Conservation (phyloP, 768 basidiomycete genomes). For the Albatrellus ellisii region DNA sequence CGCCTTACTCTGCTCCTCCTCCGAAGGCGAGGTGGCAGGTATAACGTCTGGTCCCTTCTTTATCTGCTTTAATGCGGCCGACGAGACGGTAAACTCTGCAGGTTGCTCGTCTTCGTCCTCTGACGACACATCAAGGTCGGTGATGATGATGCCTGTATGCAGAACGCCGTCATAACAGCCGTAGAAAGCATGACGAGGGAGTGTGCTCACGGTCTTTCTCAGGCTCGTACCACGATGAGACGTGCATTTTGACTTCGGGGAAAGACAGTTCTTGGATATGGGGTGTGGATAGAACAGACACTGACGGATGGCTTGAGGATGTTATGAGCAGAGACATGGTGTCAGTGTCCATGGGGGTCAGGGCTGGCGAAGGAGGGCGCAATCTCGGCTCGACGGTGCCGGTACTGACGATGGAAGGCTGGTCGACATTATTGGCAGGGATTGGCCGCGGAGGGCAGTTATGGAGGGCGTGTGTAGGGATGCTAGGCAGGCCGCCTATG, state of each 20-base stretch:
- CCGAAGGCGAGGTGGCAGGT: neutral
- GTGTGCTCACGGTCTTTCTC: conserved; percentile 11
- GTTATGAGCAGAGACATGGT: neutral
- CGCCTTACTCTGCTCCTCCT: neutral
- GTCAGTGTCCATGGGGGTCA: neutral
- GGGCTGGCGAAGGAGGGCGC: neutral
- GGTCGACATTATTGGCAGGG: neutral
- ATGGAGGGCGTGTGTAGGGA: neutral
- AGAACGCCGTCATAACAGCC: neutral
- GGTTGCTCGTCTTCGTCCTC: conserved; percentile 10
- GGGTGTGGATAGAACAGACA: neutral
- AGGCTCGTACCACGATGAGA: conserved; percentile 14
- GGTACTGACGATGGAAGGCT: neutral
- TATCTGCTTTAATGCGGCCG: conserved; percentile 4
- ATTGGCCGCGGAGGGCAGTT: neutral
- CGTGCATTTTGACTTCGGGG: conserved; percentile 10
- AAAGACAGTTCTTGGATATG: neutral
- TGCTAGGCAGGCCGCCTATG: neutral
- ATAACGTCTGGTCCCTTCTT: neutral
- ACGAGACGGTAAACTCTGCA: conserved; percentile 1
- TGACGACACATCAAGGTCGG: conserved; percentile 12
- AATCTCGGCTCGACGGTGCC: neutral
- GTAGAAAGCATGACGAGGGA: neutral
- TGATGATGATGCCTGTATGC: conserved; percentile 11
- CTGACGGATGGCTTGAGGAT: neutral